A percentile compares a stretch with the other conserved stretches of the same genome.
phyloP scores from a whole-genome alignment of 2,329 filamentous ascomycete genomes.

The Dothideomycetes sp. region DNA sequence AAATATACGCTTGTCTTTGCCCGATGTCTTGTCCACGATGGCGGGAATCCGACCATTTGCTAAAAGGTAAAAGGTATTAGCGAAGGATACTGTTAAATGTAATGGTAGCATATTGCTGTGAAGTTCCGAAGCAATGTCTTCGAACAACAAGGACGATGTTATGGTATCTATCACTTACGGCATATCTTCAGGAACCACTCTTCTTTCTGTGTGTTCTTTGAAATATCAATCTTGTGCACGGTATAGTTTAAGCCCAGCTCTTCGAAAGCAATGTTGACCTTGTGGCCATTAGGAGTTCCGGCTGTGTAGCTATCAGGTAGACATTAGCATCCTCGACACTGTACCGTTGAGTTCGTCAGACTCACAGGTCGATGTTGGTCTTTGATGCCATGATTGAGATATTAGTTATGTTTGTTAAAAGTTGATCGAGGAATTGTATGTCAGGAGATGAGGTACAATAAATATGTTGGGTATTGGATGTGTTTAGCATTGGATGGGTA shows the following conservation, averaged over 20 bases:
- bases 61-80: too few species aligned
- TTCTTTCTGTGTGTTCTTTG: slow-evolving; percentile 37
- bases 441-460: too few species aligned
- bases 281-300: slow-evolving; percentile 28
- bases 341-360: not conserved
- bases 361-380: slow-evolving; percentile 13
- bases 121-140: too few species aligned
- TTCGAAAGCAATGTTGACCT: slow-evolving; percentile 26
- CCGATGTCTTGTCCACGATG: slow-evolving; percentile 31
- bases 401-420: not conserved
- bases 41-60: slow-evolving; percentile 42
- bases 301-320: slow-evolving; percentile 13
- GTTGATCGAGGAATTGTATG: too few species aligned
- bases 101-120: too few species aligned
- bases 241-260: slow-evolving; percentile 26
- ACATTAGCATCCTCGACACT: not conserved
- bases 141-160: not conserved
- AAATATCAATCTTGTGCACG: slow-evolving; percentile 33
- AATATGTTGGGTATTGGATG: too few species aligned
- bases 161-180: slow-evolving; percentile 22
- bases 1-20: slow-evolving; percentile 27
- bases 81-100: too few species aligned
- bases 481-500: too few species aligned
- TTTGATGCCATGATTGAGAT: slow-evolving; percentile 8
- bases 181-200: slow-evolving; percentile 40